Conservation (phyloP, 306 rosid genomes). For the Prosopis cineraria region DNA sequence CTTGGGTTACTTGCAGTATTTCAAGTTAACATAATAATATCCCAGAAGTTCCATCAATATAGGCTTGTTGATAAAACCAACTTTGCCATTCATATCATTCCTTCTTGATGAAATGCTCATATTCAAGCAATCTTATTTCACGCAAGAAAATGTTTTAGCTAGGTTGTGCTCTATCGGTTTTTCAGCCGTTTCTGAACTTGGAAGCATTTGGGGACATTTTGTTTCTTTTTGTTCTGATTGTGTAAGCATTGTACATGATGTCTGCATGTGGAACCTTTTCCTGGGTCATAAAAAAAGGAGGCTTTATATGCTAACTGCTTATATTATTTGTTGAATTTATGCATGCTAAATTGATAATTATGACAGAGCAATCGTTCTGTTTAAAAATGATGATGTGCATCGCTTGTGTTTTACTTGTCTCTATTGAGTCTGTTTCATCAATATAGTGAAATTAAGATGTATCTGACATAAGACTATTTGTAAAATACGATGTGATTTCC, state of each 20-base stretch:
- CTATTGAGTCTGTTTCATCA: background rate
- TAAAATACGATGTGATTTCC: constrained; percentile 24
- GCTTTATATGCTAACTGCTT: background rate
- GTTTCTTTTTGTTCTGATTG: background rate
- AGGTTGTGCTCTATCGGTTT: background rate
- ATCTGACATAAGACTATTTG: constrained; percentile 4
- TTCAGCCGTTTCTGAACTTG: background rate
- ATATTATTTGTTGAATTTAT: background rate
- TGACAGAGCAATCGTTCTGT: background rate
- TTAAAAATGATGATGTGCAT: background rate
- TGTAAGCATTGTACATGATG: background rate
- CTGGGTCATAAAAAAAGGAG: background rate
- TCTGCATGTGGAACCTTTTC: background rate
- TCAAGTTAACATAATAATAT: background rate
- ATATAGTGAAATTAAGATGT: background rate
- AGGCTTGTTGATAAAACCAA: background rate
- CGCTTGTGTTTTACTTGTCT: constrained; percentile 5
- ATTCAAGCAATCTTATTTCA: background rate
- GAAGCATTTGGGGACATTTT: background rate
- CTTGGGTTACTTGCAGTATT: background rate
- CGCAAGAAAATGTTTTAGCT: background rate
- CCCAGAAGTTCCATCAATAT: background rate
- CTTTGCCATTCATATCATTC: background rate
- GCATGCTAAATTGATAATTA: background rate
- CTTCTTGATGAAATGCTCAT: background rate